phyloP scores from a whole-genome alignment of 108 stramenopile species.

The Cyclostephanos invisitatus region DNA sequence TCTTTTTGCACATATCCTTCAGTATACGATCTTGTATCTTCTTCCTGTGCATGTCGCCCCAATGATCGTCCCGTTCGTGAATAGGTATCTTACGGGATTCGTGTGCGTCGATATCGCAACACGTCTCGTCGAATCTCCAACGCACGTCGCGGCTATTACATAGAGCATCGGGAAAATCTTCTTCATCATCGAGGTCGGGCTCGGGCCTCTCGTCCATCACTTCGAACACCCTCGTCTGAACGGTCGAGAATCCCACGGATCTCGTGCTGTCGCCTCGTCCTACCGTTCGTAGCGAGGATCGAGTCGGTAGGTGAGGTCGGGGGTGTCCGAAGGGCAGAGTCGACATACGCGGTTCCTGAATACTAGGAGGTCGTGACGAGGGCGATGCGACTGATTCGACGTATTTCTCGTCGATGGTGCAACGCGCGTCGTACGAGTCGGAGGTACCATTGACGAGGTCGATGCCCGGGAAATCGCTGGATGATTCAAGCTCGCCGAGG shows the following conservation, averaged over 20 bases:
- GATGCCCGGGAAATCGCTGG: neutral
- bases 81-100: too few relatives aligned
- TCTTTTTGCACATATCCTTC: neutral
- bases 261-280: neutral
- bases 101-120: slow-evolving; percentile 7
- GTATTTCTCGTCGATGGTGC: neutral
- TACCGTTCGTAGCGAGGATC: neutral
- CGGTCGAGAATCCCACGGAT: neutral
- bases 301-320: too few relatives aligned
- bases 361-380: neutral
- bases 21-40: slow-evolving; percentile 1
- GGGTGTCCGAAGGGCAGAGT: neutral
- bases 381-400: neutral
- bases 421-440: neutral
- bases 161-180: neutral
- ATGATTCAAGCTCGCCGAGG: neutral
- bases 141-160: neutral
- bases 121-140: neutral
- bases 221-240: neutral
- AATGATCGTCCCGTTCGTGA: neutral
- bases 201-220: neutral
- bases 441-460: neutral
- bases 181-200: neutral
- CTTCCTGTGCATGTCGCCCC: neutral
- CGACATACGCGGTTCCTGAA: neutral